Conservation (phyloP, 768 basidiomycete species). For the Ramaria sp. region DNA sequence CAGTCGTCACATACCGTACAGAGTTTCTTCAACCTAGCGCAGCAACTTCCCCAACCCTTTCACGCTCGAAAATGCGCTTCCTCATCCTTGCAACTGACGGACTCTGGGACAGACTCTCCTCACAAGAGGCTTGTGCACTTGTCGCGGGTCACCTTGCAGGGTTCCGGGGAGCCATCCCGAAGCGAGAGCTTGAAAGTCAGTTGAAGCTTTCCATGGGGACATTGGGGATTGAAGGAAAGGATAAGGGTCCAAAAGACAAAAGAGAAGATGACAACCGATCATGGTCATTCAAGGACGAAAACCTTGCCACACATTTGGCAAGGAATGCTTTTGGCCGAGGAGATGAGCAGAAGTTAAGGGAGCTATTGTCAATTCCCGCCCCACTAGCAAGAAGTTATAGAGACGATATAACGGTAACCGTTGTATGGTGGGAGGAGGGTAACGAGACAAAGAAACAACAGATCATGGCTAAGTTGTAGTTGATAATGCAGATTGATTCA, state of each 20-base stretch:
- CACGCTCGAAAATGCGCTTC: constrained; percentile 43
- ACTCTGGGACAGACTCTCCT: constrained; percentile 55
- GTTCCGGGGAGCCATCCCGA: constrained; percentile 49
- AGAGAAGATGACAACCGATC: constrained; percentile 21
- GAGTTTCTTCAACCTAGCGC: constrained; percentile 28
- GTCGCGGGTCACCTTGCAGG: constrained; percentile 76
- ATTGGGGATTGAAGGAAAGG: constrained; percentile 54
- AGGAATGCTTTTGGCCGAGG: constrained; percentile 81
- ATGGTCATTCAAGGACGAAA: constrained; percentile 69
- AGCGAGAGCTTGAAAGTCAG: constrained; percentile 36
- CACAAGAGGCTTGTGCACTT: constrained; percentile 78
- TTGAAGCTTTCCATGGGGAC: constrained; percentile 27
- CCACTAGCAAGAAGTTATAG: constrained; percentile 67
- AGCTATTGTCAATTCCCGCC: constrained; percentile 70
- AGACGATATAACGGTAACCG: constrained; percentile 80
- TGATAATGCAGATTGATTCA: not conserved
- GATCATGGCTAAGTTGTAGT: constrained; percentile 42
- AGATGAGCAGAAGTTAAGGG: constrained; percentile 44
- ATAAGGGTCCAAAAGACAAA: constrained; percentile 24
- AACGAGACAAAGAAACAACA: constrained; percentile 30
- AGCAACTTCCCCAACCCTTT: constrained; percentile 11
- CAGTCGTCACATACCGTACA: constrained; percentile 72
- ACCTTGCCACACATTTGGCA: constrained; percentile 73
- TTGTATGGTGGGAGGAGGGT: constrained; percentile 75
- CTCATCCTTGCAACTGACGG: constrained; percentile 84